Base-by-base conservation (phyloP, 495 filamentous ascomycete species). In the Daldinia decipiens region DNA sequence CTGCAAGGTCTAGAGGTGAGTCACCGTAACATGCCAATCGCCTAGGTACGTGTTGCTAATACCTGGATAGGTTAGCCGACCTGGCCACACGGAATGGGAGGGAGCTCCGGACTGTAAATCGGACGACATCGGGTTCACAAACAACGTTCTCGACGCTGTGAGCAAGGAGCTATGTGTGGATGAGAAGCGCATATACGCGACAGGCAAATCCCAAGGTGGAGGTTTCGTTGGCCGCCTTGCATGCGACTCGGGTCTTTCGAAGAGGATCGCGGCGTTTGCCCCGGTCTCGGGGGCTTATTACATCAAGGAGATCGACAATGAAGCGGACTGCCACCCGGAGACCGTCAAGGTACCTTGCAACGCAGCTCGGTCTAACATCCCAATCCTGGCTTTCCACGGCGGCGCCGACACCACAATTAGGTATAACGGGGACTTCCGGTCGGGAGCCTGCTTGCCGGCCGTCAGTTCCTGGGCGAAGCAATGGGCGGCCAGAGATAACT, bases 191-290 rank as follows among this genome's bases (percentile, higher is more conserved):
- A 75, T 89, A 34, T 90, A 86, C 62, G 85, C 87, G 1, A 81
- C 82, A 6, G 88, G 88, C 3, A 87, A 88, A 67, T 88, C 86
- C 0, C 87, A 89, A 68, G 88, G 88, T 21, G 88, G 86, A 5
- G 86, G 86, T 1, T 86, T 90, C 62, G 80, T 82, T 5, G 78
- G 78, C 31, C 76, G 84, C 0, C 81, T 90, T 1, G 87, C 88
- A 1, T 89, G 88, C 74, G 80, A 86, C 66, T 75, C 82, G 40
- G 53, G 76, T 6, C 53, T 73, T 53, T 79, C 68, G 26, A 66
- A 40, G 7, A 72, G 70, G 29, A 79, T 86, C 31, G 81, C 83
- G 2, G 84, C 84, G 0, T 84, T 86, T 56, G 84, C 82, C 1
- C 77, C 82, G 12, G 81, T 82, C 6, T 80, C 81, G 1, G 83